Percentiles rank a stretch among this genome's conserved stretches.
Conservation (phyloP, 1,284 basidiomycete genomes). For the Coniophora puteana region DNA sequence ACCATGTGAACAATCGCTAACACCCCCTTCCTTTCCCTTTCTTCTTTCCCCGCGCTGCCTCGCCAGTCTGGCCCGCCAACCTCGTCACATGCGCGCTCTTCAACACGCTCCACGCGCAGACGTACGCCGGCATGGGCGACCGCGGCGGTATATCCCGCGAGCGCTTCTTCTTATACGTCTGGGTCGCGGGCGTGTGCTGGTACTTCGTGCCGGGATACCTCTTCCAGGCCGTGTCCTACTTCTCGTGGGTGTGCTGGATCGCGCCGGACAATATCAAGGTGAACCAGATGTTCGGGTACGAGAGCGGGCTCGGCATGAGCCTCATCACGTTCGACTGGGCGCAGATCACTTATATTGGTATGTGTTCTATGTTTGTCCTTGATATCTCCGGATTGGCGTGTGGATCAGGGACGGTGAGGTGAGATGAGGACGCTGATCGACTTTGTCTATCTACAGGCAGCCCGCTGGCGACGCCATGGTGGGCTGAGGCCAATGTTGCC, state of each 20-base stretch:
- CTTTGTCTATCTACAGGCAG: not conserved
- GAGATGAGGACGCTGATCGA: not conserved
- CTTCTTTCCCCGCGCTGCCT: too few relatives aligned
- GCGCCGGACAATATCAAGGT: conserved; percentile 58
- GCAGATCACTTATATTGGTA: conserved; percentile 45
- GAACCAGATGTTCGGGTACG: conserved; percentile 75
- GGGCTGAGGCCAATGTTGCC: conserved; percentile 56
- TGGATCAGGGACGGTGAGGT: conserved; percentile 34
- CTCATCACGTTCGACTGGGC: conserved; percentile 64
- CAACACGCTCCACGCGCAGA: conserved; percentile 61
- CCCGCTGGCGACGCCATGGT: conserved; percentile 22
- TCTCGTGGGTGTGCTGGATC: conserved; percentile 61
- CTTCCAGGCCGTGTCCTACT: conserved; percentile 58
- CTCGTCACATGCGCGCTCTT: conserved; percentile 81
- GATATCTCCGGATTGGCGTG: not conserved
- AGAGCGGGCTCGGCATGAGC: conserved; percentile 67
- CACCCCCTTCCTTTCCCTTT: too few relatives aligned
- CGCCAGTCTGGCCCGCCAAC: conserved; percentile 83
- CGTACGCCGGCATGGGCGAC: conserved; percentile 53
- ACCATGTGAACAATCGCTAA: conserved; percentile 53
- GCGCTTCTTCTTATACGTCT: conserved; percentile 68
- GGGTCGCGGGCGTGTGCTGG: conserved; percentile 54
- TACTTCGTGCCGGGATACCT: conserved; percentile 71
- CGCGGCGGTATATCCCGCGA: conserved; percentile 66
- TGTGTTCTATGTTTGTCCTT: not conserved